Conservation (phyloP, 768 basidiomycete species). For the Termitomyces heimii region DNA sequence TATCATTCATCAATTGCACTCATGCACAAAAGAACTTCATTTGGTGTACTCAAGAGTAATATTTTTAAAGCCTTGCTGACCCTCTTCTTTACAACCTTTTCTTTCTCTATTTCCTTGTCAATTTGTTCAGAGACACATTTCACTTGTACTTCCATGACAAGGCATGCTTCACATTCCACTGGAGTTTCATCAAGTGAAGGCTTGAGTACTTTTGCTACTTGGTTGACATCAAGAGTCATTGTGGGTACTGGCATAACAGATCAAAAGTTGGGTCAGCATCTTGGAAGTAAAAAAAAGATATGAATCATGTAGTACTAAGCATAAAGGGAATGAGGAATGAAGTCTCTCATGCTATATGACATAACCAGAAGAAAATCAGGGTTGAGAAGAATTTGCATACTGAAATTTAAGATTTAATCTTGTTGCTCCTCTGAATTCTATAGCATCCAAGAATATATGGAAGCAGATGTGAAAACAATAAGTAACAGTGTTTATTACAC, state of each 20-base stretch:
- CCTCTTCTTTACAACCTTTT: conserved; percentile 41
- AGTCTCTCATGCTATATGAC: conserved; percentile 10
- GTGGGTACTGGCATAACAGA: conserved; percentile 1
- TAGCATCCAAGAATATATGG: background rate
- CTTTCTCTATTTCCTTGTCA: conserved; percentile 52
- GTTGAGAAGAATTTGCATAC: conserved; percentile 1
- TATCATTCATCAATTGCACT: conserved; percentile 15
- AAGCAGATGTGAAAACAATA: no score
- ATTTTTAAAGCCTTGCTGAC: conserved; percentile 49
- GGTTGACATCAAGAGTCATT: conserved; percentile 33
- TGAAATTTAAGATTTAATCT: conserved; percentile 2
- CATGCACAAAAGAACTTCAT: background rate
- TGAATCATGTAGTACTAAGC: background rate
- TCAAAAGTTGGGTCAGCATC: background rate
- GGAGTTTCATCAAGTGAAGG: conserved; percentile 49
- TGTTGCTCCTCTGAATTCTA: background rate
- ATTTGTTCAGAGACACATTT: conserved; percentile 56
- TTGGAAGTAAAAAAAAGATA: conserved; percentile 6
- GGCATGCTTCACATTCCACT: conserved; percentile 36
- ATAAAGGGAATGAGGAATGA: conserved; percentile 1
- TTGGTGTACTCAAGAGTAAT: conserved; percentile 47
- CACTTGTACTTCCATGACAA: conserved; percentile 44
- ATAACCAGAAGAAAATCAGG: conserved; percentile 7
- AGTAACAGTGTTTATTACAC: no score
- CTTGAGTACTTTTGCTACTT: conserved; percentile 38